Conservation (phyloP, 2,329 filamentous ascomycete species). For the Trichoderma pleuroti region DNA sequence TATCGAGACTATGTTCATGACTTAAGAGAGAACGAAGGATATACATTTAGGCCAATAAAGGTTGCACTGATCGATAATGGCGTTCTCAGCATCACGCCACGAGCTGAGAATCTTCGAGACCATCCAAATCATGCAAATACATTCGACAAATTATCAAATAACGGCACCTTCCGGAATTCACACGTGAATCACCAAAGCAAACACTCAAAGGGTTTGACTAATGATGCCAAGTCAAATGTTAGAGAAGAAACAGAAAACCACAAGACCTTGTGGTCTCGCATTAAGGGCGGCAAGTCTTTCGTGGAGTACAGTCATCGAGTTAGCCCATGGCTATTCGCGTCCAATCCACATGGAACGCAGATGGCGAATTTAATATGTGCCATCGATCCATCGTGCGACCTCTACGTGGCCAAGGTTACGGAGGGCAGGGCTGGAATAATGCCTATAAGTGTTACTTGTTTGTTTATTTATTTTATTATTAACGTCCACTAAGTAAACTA, state of each 20-base stretch:
- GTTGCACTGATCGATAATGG: slow-evolving; percentile 5
- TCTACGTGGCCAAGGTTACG: background rate
- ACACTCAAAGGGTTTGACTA: background rate
- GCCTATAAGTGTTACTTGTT: background rate
- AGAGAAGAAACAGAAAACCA: background rate
- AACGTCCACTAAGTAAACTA: too few relatives aligned
- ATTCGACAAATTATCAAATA: background rate
- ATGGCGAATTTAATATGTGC: background rate
- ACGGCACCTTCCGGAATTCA: background rate
- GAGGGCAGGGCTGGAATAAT: background rate
- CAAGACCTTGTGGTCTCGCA: background rate
- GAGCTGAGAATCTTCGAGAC: background rate
- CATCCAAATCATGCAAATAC: background rate
- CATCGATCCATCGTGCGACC: background rate
- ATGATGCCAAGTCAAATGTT: background rate
- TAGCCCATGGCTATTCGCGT: background rate
- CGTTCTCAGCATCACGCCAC: background rate
- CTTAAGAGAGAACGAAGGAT: background rate
- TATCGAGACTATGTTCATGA: background rate
- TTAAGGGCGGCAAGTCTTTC: background rate
- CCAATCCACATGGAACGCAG: background rate
- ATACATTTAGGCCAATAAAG: background rate
- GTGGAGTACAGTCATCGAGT: background rate
- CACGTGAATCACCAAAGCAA: background rate
- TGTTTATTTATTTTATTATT: too few relatives aligned